These are phyloP conservation scores for Astrephomene gubernaculifera DNA, from an alignment of 139 green algal species.

Conservation along the genomic window DNA sequence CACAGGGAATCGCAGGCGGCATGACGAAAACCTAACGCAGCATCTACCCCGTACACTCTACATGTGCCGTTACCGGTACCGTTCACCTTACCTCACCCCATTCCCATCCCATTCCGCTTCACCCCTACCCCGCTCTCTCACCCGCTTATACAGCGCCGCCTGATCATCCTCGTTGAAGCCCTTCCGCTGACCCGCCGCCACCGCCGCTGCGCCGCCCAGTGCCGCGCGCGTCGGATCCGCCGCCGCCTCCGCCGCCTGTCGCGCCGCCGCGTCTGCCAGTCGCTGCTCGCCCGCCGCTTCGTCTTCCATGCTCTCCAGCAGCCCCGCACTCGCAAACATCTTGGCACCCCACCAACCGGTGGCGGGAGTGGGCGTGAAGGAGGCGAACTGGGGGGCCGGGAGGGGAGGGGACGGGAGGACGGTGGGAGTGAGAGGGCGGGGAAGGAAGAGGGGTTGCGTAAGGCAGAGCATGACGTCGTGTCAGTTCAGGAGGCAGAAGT, in stretches of 20 bases:
- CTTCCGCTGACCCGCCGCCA: constrained; percentile 40
- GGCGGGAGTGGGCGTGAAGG: constrained; percentile 60
- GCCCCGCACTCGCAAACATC: constrained; percentile 67
- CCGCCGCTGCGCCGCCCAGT: neutral
- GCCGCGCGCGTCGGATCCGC: constrained; percentile 5
- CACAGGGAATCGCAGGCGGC: too few relatives aligned
- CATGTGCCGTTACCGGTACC: too few relatives aligned
- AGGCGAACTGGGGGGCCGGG: constrained; percentile 10
- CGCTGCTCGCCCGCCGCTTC: constrained; percentile 47
- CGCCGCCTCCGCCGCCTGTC: constrained; percentile 35
- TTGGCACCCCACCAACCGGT: constrained; percentile 84
- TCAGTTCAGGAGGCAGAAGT: too few relatives aligned
- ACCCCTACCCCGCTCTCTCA: neutral
- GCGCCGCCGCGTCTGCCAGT: constrained; percentile 28
- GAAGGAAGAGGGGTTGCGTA: too few relatives aligned
- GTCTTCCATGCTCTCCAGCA: constrained; percentile 70
- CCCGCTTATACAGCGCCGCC: constrained; percentile 64
- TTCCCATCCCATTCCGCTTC: neutral
- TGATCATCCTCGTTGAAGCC: constrained; percentile 82
- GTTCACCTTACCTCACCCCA: too few relatives aligned
- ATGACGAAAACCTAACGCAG: too few relatives aligned
- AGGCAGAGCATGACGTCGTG: too few relatives aligned
- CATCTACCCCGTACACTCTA: too few relatives aligned
- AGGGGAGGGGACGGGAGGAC: neutral
- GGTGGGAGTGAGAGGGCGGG: too few relatives aligned